Evolutionary conservation across 108 stramenopile species (phyloP).

Genomic region (Nannochloropsis salina): DNA sequence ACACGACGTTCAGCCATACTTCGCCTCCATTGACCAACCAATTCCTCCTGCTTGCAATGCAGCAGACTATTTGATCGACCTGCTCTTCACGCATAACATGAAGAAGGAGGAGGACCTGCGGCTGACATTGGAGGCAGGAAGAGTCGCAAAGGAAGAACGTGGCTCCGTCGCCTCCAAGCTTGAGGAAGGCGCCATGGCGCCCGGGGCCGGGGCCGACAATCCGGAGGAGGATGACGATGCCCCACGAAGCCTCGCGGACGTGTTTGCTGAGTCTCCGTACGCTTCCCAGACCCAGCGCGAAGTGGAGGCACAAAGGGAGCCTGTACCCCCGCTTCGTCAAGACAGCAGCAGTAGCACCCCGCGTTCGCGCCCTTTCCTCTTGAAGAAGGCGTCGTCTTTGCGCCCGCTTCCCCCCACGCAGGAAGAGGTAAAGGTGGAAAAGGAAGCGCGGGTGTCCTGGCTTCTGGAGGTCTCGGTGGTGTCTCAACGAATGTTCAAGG

Average conservation of each 20-base stretch:
- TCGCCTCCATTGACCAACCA: constrained; percentile 23
- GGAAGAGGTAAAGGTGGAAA: constrained; percentile 16
- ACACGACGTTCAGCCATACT: constrained; percentile 33
- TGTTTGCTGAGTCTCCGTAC: not conserved
- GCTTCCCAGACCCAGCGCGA: not conserved
- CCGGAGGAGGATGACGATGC: not conserved
- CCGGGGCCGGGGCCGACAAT: not conserved
- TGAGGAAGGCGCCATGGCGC: not conserved
- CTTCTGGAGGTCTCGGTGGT: constrained; percentile 2
- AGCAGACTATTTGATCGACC: not conserved
- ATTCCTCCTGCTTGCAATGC: not conserved
- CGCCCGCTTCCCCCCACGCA: not conserved
- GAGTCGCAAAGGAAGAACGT: not conserved
- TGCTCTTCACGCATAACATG: not conserved
- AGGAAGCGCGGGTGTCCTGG: not conserved
- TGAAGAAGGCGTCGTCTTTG: not conserved
- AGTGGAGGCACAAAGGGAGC: not conserved
- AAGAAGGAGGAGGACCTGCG: not conserved
- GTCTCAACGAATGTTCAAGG: not conserved
- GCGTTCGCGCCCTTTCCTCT: not conserved
- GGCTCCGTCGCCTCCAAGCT: not conserved
- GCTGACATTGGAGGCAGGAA: not conserved
- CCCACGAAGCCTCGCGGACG: not conserved
- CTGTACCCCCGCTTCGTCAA: not conserved
- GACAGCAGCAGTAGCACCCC: not conserved